These are phyloP conservation scores for Venturia asperata DNA, from an alignment of 2,329 filamentous ascomycete genomes.

Conservation along the genomic window DNA sequence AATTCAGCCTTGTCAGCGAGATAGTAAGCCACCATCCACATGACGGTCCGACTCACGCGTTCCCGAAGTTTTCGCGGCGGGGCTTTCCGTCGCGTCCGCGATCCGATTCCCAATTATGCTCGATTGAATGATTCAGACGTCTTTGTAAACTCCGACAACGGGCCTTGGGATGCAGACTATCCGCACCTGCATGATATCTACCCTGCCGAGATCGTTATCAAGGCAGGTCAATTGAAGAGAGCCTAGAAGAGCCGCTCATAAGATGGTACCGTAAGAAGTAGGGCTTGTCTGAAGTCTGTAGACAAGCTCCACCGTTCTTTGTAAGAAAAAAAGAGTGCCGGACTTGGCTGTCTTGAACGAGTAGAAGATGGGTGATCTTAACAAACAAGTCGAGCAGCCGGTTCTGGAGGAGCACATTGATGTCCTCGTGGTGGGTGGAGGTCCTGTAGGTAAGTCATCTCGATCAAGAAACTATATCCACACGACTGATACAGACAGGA, in stretches of 20 bases:
- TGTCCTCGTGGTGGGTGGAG: conserved; percentile 17
- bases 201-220: neutral
- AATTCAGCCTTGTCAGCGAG: neutral
- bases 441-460: conserved; percentile 31
- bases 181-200: neutral
- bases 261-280: neutral
- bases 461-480: conserved; percentile 40
- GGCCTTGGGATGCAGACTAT: neutral
- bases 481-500: neutral
- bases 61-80: neutral
- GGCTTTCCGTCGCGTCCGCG: neutral
- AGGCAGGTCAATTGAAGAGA: neutral
- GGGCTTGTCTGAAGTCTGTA: neutral
- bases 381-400: neutral
- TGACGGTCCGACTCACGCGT: neutral
- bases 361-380: conserved; percentile 1
- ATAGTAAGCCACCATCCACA: neutral
- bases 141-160: neutral
- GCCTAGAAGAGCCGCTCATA: neutral
- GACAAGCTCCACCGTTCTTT: neutral
- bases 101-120: neutral
- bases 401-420: conserved; percentile 1
- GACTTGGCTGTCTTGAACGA: neutral
- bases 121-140: neutral
- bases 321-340: neutral